A percentile compares a stretch with the other conserved stretches of the same genome.
Conservation (phyloP, 192 early-diverging fungal species). For the Linnemannia zychae region DNA sequence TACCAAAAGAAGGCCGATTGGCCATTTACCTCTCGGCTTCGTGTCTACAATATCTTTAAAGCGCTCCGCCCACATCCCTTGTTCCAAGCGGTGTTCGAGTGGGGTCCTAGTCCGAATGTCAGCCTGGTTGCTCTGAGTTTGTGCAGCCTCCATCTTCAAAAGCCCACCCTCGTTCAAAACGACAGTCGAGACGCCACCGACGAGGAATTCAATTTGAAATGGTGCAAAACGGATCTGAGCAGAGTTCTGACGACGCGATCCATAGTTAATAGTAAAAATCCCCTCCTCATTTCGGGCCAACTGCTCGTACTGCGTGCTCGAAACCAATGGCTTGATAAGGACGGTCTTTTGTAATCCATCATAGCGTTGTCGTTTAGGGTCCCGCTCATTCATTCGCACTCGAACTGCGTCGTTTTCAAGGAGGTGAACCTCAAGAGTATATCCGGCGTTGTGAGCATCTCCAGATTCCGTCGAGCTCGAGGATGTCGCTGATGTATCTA, state of each 20-base stretch:
- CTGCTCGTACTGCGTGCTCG: constrained; percentile 18
- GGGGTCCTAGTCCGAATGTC: constrained; percentile 17
- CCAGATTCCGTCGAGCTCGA: constrained; percentile 33
- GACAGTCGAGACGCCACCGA: constrained; percentile 69
- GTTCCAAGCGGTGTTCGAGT: constrained; percentile 46
- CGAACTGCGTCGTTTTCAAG: constrained; percentile 71
- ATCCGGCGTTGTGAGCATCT: constrained; percentile 1
- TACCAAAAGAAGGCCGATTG: not conserved
- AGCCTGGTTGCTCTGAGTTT: constrained; percentile 11
- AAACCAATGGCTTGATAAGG: constrained; percentile 57
- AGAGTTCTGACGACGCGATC: constrained; percentile 46
- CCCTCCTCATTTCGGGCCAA: constrained; percentile 28
- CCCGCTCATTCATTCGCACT: constrained; percentile 75
- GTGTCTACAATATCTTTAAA: constrained; percentile 89
- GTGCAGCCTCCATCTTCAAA: constrained; percentile 85
- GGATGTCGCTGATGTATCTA: constrained; percentile 47
- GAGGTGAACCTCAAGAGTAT: constrained; percentile 66
- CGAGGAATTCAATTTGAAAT: constrained; percentile 71
- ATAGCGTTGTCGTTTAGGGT: constrained; percentile 78
- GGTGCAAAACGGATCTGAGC: constrained; percentile 68
- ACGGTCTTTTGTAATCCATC: constrained; percentile 72
- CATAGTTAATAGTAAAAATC: constrained; percentile 60
- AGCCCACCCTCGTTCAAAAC: constrained; percentile 87
- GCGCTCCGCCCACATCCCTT: constrained; percentile 86
- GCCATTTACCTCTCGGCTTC: constrained; percentile 86